phyloP scores from a whole-genome alignment of 73 alveolate species.

The Paramecium sexaurelia region DNA sequence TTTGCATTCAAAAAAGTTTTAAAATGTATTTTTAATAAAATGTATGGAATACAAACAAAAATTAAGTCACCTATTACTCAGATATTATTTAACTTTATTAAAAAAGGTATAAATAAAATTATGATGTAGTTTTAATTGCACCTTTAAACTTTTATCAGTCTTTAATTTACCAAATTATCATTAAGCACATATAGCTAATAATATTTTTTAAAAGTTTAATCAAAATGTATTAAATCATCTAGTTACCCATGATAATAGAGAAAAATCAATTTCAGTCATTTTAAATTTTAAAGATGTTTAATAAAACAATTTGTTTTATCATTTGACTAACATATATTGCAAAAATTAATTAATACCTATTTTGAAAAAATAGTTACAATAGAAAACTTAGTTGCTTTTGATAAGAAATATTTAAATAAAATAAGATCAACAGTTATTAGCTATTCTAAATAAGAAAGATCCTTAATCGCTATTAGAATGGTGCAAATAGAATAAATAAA shows the following conservation, averaged over 20 bases:
- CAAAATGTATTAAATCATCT: not conserved
- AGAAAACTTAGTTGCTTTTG: not conserved
- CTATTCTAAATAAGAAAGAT: not conserved
- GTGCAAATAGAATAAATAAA: not conserved
- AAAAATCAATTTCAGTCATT: not conserved
- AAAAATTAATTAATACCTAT: not conserved
- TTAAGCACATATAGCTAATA: constrained; percentile 25
- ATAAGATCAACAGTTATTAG: not conserved
- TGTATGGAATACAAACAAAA: not conserved
- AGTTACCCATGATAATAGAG: not conserved
- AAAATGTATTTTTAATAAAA: constrained; percentile 44
- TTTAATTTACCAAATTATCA: constrained; percentile 28
- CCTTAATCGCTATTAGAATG: not conserved
- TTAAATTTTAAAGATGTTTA: constrained; percentile 9
- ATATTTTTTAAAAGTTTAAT: not conserved
- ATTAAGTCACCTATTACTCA: constrained; percentile 5
- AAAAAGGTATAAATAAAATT: not conserved
- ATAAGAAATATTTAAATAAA: not conserved
- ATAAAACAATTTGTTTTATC: not conserved
- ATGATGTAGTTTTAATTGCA: constrained; percentile 14
- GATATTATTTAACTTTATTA: constrained; percentile 37
- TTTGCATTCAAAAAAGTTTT: not conserved
- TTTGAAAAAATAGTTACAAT: not conserved
- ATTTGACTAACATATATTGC: not conserved
- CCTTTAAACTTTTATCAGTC: not conserved